Evolutionary conservation across 768 basidiomycete species (phyloP).

Genomic region (Mycena rebaudengoi): DNA sequence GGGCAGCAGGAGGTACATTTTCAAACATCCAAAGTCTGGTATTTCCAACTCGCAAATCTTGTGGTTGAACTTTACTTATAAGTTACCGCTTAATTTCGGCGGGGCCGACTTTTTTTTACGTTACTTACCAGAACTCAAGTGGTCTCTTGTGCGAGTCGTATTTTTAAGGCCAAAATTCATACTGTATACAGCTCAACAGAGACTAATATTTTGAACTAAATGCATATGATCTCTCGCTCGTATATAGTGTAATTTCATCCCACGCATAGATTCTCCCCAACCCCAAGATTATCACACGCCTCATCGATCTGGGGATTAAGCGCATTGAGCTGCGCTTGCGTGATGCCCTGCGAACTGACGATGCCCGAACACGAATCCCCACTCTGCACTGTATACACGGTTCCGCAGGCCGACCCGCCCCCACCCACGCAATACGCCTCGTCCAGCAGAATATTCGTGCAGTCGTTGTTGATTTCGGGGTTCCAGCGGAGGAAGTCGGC

Average conservation of each 20-base stretch:
- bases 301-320: slow-evolving; percentile 5
- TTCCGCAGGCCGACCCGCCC: slow-evolving; percentile 5
- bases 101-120: too few species aligned
- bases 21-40: too few species aligned
- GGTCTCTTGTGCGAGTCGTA: too few species aligned
- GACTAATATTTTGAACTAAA: too few species aligned
- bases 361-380: slow-evolving; percentile 13
- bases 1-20: too few species aligned
- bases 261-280: slow-evolving; percentile 9
- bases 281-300: neutral
- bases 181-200: too few species aligned
- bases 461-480: slow-evolving; percentile 12
- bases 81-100: too few species aligned
- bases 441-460: slow-evolving; percentile 11
- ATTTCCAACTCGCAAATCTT: too few species aligned
- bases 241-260: neutral
- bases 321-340: neutral
- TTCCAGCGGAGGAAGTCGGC: slow-evolving; percentile 26
- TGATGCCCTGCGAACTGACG: neutral
- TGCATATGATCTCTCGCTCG: too few species aligned
- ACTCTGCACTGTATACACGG: slow-evolving; percentile 2
- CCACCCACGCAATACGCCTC: slow-evolving; percentile 16
- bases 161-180: too few species aligned
- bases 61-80: too few species aligned
- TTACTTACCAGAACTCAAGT: too few species aligned